Evolutionary conservation across 2,329 filamentous ascomycete species (phyloP), one percentile per base, ranked within the genome.

Genomic region (Scedosporium boydii): DNA sequence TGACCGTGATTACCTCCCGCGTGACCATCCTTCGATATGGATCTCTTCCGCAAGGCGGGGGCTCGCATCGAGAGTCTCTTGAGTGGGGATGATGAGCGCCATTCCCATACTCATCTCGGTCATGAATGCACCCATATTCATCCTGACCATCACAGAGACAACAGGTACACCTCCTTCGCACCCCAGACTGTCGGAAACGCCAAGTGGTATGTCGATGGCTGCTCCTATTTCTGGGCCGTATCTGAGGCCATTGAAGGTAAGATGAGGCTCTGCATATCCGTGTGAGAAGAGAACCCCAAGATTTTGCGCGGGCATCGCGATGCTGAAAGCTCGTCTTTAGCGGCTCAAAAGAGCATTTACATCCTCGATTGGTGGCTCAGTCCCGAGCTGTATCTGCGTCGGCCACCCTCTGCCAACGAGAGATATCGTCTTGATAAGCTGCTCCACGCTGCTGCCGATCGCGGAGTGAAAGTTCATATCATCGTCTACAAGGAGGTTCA

Each of bases 401-500:
- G 92, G 26, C 92, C 93, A 2, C 91, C 91, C 7, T 85, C 89
- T 21, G 82, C 84, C 71, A 92, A 96, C 74, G 87, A 96, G 72
- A 80, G 88, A 68, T 96, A 96, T 72, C 87, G 92, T 5, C 78
- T 96, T 46, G 92, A 96, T 74, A 84, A 86, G 59, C 87, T 96
- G 86, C 83, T 96, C 58, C 82, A 89, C 68, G 87, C 87, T 62
- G 92, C 91, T 7, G 91, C 93, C 27, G 83, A 93, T 74, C 85
- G 92, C 53, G 93, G 92, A 51, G 92, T 96, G 56, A 85, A 88
- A 68, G 81, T 96, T 68, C 88, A 93, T 68, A 81, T 96, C 60
- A 92, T 96, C 61, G 90, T 96, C 10, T 96, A 96, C 77, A 96
- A 96, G 76, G 93, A 97, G 75, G 90, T 93, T 6, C 85, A 89